Evolutionary conservation across 768 basidiomycete genomes (phyloP).

Genomic region (Panaeolus papilionaceus): DNA sequence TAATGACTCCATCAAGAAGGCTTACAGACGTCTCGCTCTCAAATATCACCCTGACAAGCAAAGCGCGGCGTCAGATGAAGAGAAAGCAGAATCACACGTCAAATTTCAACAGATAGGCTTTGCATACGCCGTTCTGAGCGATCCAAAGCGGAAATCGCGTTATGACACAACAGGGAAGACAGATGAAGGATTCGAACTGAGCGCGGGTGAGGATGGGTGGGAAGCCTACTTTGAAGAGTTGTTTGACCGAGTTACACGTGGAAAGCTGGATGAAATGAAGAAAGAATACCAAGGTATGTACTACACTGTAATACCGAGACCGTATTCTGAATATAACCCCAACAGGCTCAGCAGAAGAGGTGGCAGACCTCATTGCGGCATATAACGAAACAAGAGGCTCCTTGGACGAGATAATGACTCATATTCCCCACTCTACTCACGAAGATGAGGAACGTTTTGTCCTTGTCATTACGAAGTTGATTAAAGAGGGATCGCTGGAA

Average conservation of each 20-base stretch:
- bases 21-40: conserved; percentile 87
- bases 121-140: conserved; percentile 88
- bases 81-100: conserved; percentile 69
- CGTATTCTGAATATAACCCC: neutral
- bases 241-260: conserved; percentile 86
- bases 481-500: conserved; percentile 64
- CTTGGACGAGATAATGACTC: conserved; percentile 81
- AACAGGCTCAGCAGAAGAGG: conserved; percentile 86
- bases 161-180: conserved; percentile 92
- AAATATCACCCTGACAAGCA: conserved; percentile 93
- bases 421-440: conserved; percentile 84
- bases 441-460: conserved; percentile 90
- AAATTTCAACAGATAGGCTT: conserved; percentile 95
- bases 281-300: conserved; percentile 86
- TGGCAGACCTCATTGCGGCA: conserved; percentile 76
- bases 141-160: conserved; percentile 72
- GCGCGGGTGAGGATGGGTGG: conserved; percentile 87
- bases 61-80: conserved; percentile 58
- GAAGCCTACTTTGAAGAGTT: conserved; percentile 93
- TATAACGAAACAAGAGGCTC: conserved; percentile 78
- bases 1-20: conserved; percentile 74
- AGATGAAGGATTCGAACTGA: conserved; percentile 75
- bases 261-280: conserved; percentile 92
- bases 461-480: conserved; percentile 66
- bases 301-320: neutral